phyloP scores from a whole-genome alignment of 2,329 filamentous ascomycete species.

The Aspergillus sp. region DNA sequence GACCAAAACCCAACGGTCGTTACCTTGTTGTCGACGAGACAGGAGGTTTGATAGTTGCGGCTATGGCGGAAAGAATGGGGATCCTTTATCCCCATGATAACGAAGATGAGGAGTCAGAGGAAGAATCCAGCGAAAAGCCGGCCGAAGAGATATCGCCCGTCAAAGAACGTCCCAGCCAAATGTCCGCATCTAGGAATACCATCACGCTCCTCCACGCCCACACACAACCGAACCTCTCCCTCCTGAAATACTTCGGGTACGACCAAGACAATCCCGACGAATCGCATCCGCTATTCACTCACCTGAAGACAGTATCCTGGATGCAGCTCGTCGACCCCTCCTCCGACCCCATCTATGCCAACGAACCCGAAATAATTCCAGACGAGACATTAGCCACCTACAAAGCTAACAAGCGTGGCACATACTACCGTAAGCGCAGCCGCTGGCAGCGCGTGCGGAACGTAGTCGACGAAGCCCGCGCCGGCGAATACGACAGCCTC shows the following conservation, averaged over 20 bases:
- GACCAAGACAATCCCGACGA: slow-evolving; percentile 60
- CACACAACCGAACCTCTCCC: slow-evolving; percentile 79
- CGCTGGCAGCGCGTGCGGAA: slow-evolving; percentile 67
- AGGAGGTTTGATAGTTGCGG: slow-evolving; percentile 71
- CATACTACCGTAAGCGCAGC: slow-evolving; percentile 81
- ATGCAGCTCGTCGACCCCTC: slow-evolving; percentile 77
- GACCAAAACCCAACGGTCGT: slow-evolving; percentile 46
- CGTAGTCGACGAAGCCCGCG: slow-evolving; percentile 67
- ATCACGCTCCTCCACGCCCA: slow-evolving; percentile 52
- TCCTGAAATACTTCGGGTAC: slow-evolving; percentile 85
- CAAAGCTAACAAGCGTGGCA: slow-evolving; percentile 76
- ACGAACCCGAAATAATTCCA: slow-evolving; percentile 54
- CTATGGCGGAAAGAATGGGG: slow-evolving; percentile 83
- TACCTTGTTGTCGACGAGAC: slow-evolving; percentile 87
- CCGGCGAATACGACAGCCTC: slow-evolving; percentile 74
- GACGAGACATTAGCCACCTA: slow-evolving; percentile 58
- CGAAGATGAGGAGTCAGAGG: slow-evolving; percentile 20
- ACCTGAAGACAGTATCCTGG: slow-evolving; percentile 83
- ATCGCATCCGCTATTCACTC: slow-evolving; percentile 69
- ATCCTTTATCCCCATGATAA: slow-evolving; percentile 55
- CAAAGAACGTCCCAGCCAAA: slow-evolving; percentile 24
- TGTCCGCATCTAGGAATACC: slow-evolving; percentile 50
- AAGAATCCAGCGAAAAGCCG: slow-evolving; percentile 5
- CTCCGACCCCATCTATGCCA: slow-evolving; percentile 65
- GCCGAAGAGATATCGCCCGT: slow-evolving; percentile 1